Percentiles rank a stretch among this genome's conserved stretches.
These are phyloP conservation scores for Rhodamnia argentea DNA, from an alignment of 345 rosid species.

Conservation along the genomic window DNA sequence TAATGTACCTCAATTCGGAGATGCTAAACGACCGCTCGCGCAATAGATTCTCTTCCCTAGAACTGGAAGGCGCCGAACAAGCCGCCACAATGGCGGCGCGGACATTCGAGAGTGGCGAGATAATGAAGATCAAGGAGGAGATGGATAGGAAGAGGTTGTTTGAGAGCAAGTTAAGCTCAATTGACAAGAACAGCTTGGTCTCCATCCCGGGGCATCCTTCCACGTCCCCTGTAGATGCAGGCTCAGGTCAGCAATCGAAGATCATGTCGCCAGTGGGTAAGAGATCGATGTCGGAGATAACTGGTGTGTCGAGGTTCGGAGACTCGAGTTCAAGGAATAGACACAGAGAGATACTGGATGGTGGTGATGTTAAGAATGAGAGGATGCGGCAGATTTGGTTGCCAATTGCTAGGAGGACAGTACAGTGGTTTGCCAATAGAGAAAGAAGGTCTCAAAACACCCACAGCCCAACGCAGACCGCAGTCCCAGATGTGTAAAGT, in stretches of 20 bases:
- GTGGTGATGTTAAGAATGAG: constrained; percentile 18
- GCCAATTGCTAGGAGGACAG: constrained; percentile 12
- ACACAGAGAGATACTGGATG: background rate
- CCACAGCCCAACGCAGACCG: background rate
- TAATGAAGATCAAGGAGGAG: constrained; percentile 43
- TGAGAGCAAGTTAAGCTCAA: constrained; percentile 30
- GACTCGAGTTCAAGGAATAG: constrained; percentile 11
- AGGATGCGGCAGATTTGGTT: constrained; percentile 13
- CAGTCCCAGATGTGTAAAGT: background rate
- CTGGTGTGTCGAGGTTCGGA: constrained; percentile 43
- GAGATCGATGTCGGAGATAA: constrained; percentile 75
- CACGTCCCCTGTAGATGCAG: constrained; percentile 6
- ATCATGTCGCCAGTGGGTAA: constrained; percentile 23
- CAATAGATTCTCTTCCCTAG: constrained; percentile 30
- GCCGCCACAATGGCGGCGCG: background rate
- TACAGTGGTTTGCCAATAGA: constrained; percentile 9
- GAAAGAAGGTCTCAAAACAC: background rate
- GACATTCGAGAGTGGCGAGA: constrained; percentile 15
- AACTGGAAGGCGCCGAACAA: background rate
- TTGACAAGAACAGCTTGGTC: constrained; percentile 6
- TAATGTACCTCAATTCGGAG: constrained; percentile 65
- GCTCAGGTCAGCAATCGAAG: constrained; percentile 11
- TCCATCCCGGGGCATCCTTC: constrained; percentile 4
- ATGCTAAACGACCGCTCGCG: constrained; percentile 48
- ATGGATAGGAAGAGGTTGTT: constrained; percentile 54